phyloP scores from a whole-genome alignment of 495 filamentous ascomycete genomes.

The Monascus purpureus region DNA sequence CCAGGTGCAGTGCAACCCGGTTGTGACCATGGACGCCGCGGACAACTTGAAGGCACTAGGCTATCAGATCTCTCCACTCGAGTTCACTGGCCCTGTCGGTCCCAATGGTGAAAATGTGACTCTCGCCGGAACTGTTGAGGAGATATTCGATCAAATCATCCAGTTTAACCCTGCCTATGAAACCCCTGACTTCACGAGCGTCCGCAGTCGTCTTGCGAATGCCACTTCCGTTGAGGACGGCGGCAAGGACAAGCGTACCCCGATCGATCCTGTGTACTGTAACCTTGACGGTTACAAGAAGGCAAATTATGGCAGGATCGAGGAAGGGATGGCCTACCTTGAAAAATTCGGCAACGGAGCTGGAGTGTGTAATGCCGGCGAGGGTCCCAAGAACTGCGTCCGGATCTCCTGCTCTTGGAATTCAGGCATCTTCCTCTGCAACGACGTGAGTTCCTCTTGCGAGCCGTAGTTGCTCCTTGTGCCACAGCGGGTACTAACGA shows the following conservation, averaged over 20 bases:
- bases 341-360: neutral
- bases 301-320: neutral
- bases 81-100: neutral
- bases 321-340: neutral
- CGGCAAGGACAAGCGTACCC: no score
- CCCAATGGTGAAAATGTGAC: neutral
- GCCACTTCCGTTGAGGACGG: neutral
- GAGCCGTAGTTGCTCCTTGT: no score
- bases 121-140: neutral
- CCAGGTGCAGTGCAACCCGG: no score
- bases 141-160: neutral
- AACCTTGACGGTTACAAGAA: neutral
- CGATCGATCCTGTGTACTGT: neutral
- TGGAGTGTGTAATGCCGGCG: neutral
- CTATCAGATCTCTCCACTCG: neutral
- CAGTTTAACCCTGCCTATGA: no score
- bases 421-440: constrained; percentile 6
- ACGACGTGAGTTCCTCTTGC: constrained; percentile 2
- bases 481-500: no score
- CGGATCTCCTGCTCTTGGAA: constrained; percentile 2
- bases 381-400: constrained; percentile 3
- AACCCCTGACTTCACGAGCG: no score
- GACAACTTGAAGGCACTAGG: no score
- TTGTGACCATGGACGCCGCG: no score
- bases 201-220: neutral